Base-by-base conservation (phyloP, 768 basidiomycete species). In the Russula olivacea region DNA sequence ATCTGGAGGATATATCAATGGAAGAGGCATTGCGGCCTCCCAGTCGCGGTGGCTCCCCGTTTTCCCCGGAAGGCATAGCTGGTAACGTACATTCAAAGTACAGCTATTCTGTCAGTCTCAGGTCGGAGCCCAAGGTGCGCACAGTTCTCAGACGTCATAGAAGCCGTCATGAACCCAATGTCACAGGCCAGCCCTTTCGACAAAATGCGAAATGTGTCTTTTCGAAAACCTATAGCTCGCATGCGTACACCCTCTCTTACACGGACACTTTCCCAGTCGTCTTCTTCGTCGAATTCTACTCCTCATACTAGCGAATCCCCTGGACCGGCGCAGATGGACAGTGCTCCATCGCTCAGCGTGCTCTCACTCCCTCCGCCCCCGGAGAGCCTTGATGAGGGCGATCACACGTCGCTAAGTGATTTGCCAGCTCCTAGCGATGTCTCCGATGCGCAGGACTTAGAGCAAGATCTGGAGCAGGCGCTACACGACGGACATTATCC, bases 231-330 rank as follows among this genome's bases (percentile, higher is more conserved):
- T 19, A 69, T 78, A 41, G 69, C 77, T 21, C 79, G 83, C 32
- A 76, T 77, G 21, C 82, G 87, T 30, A 88, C 86, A 5, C 87
- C 87, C 5, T 88, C 87, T 2, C 76, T 89, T 10, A 81, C 87
- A 9, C 81, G 80, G 55, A 87, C 80, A 0, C 80, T 83, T 38
- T 85, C 84, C 1, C 78, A 78, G 25, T 77, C 79, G 0, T 83
- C 86, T 12, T 87, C 85, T 5, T 80, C 85, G 0, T 72, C 82
- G 1, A 79, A 87, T 65, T 85, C 87, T 3, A 89, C 87, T 2
- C 87, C 87, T 9, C 65, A 63, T 23, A 60, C 66, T 36, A 63
- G 38, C 38, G 59, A 53, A 45, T 62, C 67, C 12, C 40, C 51
- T 34, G 68, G 62, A 23, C 59, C 38, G 41, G 36, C 47, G 23